Evolutionary conservation across 805 yeast species (phyloP).

Genomic region (Nakazawaea sp.): DNA sequence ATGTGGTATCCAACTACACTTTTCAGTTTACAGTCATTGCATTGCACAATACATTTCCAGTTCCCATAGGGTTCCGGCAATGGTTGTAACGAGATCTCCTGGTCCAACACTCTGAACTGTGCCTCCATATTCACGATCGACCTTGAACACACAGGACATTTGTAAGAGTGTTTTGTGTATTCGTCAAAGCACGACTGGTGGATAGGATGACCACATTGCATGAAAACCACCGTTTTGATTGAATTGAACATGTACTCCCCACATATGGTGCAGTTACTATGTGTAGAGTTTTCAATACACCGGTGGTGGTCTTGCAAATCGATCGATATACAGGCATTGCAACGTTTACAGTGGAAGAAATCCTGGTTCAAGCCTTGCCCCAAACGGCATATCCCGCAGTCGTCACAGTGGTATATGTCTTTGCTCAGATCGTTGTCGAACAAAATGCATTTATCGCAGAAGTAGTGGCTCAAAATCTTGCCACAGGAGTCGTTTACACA

Average conservation of each 20-base stretch:
- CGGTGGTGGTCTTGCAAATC: slow-evolving; percentile 70
- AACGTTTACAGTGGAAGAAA: slow-evolving; percentile 84
- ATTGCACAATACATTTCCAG: slow-evolving; percentile 71
- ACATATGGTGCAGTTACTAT: slow-evolving; percentile 89
- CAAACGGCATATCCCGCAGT: slow-evolving; percentile 87
- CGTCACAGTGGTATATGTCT: slow-evolving; percentile 86
- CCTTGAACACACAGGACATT: slow-evolving; percentile 86
- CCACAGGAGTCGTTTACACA: slow-evolving; percentile 56
- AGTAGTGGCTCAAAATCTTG: slow-evolving; percentile 63
- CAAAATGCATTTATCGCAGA: slow-evolving; percentile 69
- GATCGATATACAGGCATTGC: slow-evolving; percentile 83
- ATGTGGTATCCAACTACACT: slow-evolving; percentile 73
- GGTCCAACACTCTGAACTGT: slow-evolving; percentile 79
- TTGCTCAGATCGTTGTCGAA: slow-evolving; percentile 77
- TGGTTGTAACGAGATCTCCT: slow-evolving; percentile 69
- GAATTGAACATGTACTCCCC: slow-evolving; percentile 86
- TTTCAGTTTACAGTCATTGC: slow-evolving; percentile 86
- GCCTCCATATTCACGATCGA: slow-evolving; percentile 85
- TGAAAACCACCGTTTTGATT: slow-evolving; percentile 75
- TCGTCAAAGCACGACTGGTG: slow-evolving; percentile 82
- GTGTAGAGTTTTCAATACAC: slow-evolving; percentile 84
- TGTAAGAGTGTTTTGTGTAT: slow-evolving; percentile 74
- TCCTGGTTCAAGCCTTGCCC: slow-evolving; percentile 87
- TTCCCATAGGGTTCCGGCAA: slow-evolving; percentile 72
- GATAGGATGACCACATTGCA: slow-evolving; percentile 92